A percentile compares a stretch with the other conserved stretches of the same genome.
phyloP scores from a whole-genome alignment of 2,329 filamentous ascomycete genomes.

The Helicocarpus griseus region DNA sequence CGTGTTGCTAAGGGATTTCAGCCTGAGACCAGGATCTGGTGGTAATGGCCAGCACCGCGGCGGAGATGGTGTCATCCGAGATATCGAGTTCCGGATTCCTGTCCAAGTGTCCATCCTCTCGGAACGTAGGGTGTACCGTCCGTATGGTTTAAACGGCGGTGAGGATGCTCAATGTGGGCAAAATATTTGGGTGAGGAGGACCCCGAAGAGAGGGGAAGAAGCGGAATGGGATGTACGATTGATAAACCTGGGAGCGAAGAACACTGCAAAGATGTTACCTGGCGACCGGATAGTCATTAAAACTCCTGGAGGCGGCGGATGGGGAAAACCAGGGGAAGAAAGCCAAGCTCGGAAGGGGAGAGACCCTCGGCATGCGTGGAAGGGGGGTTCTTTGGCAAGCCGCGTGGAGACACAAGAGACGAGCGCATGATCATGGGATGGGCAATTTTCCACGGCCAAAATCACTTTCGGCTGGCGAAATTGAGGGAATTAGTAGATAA shows the following conservation, averaged over 20 bases:
- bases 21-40: slow-evolving; percentile 52
- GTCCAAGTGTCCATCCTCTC: slow-evolving; percentile 68
- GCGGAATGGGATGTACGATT: slow-evolving; percentile 16
- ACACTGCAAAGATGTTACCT: slow-evolving; percentile 23
- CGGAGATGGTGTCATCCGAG: slow-evolving; percentile 67
- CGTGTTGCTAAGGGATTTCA: slow-evolving; percentile 62
- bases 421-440: slow-evolving; percentile 23
- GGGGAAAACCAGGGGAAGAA: slow-evolving; percentile 42
- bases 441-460: neutral
- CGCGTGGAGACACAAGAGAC: slow-evolving; percentile 42
- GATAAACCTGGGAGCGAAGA: slow-evolving; percentile 24
- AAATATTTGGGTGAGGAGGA: slow-evolving; percentile 73
- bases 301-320: slow-evolving; percentile 31
- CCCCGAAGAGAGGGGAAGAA: slow-evolving; percentile 37
- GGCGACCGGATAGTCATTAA: slow-evolving; percentile 30
- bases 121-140: slow-evolving; percentile 61
- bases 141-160: slow-evolving; percentile 73
- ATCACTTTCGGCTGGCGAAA: neutral
- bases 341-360: slow-evolving; percentile 35
- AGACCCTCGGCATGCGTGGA: slow-evolving; percentile 54
- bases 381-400: slow-evolving; percentile 47
- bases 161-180: slow-evolving; percentile 65
- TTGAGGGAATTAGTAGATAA: neutral
- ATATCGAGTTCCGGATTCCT: slow-evolving; percentile 72
- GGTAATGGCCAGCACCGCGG: slow-evolving; percentile 58